Conservation (phyloP, 176 grass and related monocot genomes). For the Aegilops sharonensis region DNA sequence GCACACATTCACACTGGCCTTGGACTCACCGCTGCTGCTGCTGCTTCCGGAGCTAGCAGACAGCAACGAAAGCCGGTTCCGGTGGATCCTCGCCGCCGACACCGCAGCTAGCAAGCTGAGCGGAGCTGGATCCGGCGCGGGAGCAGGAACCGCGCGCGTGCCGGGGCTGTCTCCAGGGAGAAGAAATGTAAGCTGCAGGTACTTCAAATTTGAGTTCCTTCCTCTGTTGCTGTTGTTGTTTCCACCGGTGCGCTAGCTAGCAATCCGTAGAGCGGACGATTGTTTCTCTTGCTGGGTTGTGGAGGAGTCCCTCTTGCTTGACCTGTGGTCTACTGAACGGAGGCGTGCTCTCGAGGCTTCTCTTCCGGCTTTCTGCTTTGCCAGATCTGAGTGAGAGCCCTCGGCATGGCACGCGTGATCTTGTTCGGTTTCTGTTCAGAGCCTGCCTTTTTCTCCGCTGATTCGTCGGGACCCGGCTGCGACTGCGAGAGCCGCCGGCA, state of each 20-base stretch:
- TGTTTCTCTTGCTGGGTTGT: not conserved
- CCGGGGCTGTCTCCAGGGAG: not conserved
- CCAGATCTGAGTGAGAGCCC: slow-evolving; percentile 15
- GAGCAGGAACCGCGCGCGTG: not conserved
- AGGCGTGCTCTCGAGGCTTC: not conserved
- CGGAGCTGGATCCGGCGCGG: not conserved
- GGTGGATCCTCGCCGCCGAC: not conserved
- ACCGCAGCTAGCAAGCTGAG: not conserved
- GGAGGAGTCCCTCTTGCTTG: not conserved
- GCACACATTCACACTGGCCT: not conserved
- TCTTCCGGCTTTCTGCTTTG: not conserved
- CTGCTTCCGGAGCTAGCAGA: not conserved
- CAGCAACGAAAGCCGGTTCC: not conserved
- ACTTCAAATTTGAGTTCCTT: not conserved
- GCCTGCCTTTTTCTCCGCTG: not conserved
- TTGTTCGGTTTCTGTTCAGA: not conserved
- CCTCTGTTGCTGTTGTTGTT: not conserved
- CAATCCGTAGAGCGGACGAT: not conserved
- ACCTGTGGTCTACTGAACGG: not conserved
- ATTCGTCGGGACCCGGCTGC: not conserved
- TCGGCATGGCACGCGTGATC: not conserved
- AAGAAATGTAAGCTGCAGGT: slow-evolving; percentile 27
- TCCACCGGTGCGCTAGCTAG: not conserved
- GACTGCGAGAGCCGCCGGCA: not conserved
- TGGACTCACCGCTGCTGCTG: not conserved